Evolutionary conservation across 768 basidiomycete genomes (phyloP).

Genomic region (Pulveroboletus sp.): DNA sequence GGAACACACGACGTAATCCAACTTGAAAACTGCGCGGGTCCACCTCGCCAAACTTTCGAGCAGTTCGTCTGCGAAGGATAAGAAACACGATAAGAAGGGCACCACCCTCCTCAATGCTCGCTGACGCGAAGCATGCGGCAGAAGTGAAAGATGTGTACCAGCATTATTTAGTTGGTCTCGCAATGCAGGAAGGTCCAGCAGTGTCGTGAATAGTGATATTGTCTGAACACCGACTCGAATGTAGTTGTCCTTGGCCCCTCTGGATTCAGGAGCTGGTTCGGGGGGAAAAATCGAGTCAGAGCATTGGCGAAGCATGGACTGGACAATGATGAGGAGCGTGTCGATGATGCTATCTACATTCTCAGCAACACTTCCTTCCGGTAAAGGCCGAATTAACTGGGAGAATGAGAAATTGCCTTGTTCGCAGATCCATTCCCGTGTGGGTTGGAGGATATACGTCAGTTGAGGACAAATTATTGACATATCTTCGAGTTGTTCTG

Average conservation of each 20-base stretch:
- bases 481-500: conserved; percentile 25
- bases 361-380: neutral
- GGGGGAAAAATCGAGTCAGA: conserved; percentile 17
- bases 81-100: conserved; percentile 73
- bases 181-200: conserved; percentile 46
- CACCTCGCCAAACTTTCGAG: conserved; percentile 56
- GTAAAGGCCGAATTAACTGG: neutral
- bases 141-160: conserved; percentile 36
- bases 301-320: conserved; percentile 48
- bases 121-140: conserved; percentile 31
- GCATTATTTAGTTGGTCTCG: conserved; percentile 36
- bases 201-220: conserved; percentile 42
- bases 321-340: conserved; percentile 59
- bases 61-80: conserved; percentile 51
- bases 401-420: conserved; percentile 25
- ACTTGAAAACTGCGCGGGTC: conserved; percentile 78
- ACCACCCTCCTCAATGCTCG: conserved; percentile 43
- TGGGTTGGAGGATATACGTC: conserved; percentile 25
- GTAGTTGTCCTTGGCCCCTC: conserved; percentile 42
- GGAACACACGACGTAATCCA: conserved; percentile 72
- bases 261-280: conserved; percentile 19
- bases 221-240: conserved; percentile 44
- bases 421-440: conserved; percentile 27
- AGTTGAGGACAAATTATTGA: conserved; percentile 24
- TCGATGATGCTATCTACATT: conserved; percentile 49